Base-by-base conservation (phyloP, 257 asterid genomes). In the Verbena officinalis region DNA sequence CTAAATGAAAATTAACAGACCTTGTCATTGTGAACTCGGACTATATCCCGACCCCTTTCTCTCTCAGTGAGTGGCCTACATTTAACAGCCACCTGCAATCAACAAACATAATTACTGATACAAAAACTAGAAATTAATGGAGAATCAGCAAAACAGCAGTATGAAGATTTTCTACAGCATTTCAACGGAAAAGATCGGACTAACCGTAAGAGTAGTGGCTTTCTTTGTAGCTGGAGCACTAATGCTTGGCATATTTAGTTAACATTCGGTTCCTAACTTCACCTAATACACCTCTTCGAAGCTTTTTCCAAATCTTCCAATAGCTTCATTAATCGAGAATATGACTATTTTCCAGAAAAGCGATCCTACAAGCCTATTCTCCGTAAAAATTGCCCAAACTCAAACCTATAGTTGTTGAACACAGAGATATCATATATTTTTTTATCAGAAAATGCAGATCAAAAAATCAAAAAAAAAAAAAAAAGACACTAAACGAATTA, bases 11-110 rank as follows among this genome's bases (percentile, higher is more conserved):
- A 24, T 15, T 23, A 64, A 44, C 74, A 39, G 39, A 89, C 97
- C 97, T 85, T 86, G 63, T 87, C 86, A 61, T 82, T 76, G 49
- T 78, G 83, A 68, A 92, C 91, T 82, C 97, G 80, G 49, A 92
- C 86, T 44, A 89, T 89, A 70, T 84, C 77, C 4, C 91, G 90
- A 15, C 86, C 89, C 16, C 72, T 83, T 62, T 87, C 96, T 77
- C 79, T 81, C 61, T 64, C 87, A 2, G 91, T 84, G 70, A 87
- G 55, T 61, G 98, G 97, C 84, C 98, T 84, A 70, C 97, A 92
- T 84, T 89, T 92, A 36, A 92, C 96, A 60, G 95, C 94, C 68
- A 89, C 98, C 97, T 92, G 73, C 20, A 27, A 23, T 40, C 51
- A 69, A 59, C 52, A 39, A 62, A 49, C 46, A 54, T 45, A 57